Evolutionary conservation across 768 basidiomycete genomes (phyloP), one percentile per base, ranked within the genome.

Genomic region (Termitomyces sp.): DNA sequence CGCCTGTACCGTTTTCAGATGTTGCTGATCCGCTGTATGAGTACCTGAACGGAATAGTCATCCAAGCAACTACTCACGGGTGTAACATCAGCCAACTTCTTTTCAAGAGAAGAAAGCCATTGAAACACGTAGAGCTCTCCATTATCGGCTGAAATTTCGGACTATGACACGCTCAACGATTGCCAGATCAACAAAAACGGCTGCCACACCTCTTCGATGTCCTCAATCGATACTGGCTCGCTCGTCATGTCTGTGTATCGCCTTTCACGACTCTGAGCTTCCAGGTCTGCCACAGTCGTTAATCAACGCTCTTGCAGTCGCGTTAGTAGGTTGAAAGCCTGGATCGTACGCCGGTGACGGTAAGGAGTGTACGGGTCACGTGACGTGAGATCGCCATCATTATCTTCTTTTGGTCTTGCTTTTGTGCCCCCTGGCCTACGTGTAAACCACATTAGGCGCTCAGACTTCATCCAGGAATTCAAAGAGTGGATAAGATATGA

Each of bases 61-160:
- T n/a, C n/a, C n/a, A n/a, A n/a, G n/a, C 3, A 55, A 35, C 42
- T 7, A 76, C 90, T 56, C 67, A 93, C 92, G 32, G 81, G 68
- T 1, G 81, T 67, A 16, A 81, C 76, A 1, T 78, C 74, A 28
- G 75, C 77, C 20, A 92, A 71, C 28, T 78, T 79, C 69, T 81
- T 83, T 71, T 93, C 88, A 2, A 84, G 81, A 11, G 79, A 76
- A 7, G 86, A 84, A 11, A n/a, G n/a, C n/a, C n/a, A n/a, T n/a
- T n/a, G n/a, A n/a, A n/a, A n/a, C n/a, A n/a, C n/a, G n/a, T n/a
- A 95, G 54, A 94, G 81, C 65, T 93, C 91, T 16, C 87, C 90
- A 73, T 88, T 88, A 60, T 94, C 93, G 44, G 83, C 86, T 4
- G 81, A 73, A 28, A 92, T 74, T 69, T 89, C 85, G 12, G 85